These are phyloP conservation scores for Ceratobasidium sp. DNA, from an alignment of 1,284 basidiomycete species.

Conservation along the genomic window DNA sequence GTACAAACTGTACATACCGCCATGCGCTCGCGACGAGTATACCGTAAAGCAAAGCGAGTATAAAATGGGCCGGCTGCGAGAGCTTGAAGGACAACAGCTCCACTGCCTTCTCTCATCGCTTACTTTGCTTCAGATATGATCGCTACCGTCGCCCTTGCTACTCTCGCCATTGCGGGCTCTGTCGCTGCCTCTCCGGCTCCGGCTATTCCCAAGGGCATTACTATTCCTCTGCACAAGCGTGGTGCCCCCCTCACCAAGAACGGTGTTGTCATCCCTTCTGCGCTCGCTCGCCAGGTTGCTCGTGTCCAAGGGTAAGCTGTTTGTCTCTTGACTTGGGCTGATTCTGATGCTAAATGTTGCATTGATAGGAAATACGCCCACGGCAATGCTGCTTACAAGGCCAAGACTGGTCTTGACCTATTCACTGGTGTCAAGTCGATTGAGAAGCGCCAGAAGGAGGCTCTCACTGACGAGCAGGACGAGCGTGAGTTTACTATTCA, in stretches of 20 bases:
- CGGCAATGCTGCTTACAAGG: constrained; percentile 36
- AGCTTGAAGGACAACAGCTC: neutral
- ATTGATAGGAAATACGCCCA: constrained; percentile 29
- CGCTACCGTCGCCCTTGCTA: constrained; percentile 30
- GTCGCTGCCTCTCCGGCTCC: constrained; percentile 16
- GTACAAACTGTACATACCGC: neutral
- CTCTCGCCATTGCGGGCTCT: constrained; percentile 29
- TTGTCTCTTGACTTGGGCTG: neutral
- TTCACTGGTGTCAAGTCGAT: constrained; percentile 13
- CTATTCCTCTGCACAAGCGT: constrained; percentile 35
- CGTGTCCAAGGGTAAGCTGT: constrained; percentile 14
- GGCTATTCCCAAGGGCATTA: constrained; percentile 3
- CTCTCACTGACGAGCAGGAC: constrained; percentile 24
- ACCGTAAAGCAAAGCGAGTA: neutral
- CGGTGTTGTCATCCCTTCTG: neutral
- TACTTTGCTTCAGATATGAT: constrained; percentile 9
- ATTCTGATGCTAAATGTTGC: neutral
- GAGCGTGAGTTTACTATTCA: constrained; percentile 11
- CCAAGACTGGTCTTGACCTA: constrained; percentile 5
- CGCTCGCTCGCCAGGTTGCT: constrained; percentile 35
- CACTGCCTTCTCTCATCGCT: neutral
- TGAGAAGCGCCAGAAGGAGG: constrained; percentile 28
- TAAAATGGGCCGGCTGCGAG: neutral
- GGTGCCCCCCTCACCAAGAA: constrained; percentile 20
- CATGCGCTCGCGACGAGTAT: constrained; percentile 17